Evolutionary conservation across 2,329 filamentous ascomycete species (phyloP), one percentile per base, ranked within the genome.

Genomic region (Fusarium nelsonii): DNA sequence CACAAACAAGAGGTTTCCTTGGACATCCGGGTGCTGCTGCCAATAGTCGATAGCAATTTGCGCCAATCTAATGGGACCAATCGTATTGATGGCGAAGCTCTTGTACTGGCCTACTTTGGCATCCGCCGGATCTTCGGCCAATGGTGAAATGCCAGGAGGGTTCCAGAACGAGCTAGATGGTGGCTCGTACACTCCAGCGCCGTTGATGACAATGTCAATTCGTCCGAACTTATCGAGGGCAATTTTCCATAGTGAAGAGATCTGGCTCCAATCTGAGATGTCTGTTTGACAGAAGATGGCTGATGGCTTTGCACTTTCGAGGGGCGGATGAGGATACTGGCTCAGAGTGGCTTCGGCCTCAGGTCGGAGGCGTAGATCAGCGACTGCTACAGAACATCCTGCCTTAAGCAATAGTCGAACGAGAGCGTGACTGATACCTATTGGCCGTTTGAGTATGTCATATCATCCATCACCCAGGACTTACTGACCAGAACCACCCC

Each of bases 161-260:
- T 72, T 60, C 74, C 74, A 78, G 51, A 78, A 78, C 9, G 65
- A 55, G 9, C 61, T 72, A 3, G 48, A 68, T 4, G 73, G 72
- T 4, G 76, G 73, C 52, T 78, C 76, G 15, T 74, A 77, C 12
- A 90, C 78, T 0, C 89, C 89, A 4, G 90, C 88, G 53, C 86
- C 86, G 70, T 90, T 90, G 14, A 90, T 80, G 1, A 91, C 77
- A 40, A 91, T 87, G 68, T 91, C 86, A 3, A 91, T 71, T 12
- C 84, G 78, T 0, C 85, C 86, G 63, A 85, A 90, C 1, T 74
- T 72, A 15, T 80, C 71, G 0, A 88, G 40, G 0, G 87, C 80
- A 0, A 33, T 61, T 7, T 73, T 63, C 74, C 73, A 77, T 3
- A 75, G 32, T 3, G 60, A 32, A 3, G 52, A 70, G 43, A 78